Percentiles rank a stretch among this genome's conserved stretches.
phyloP scores from a whole-genome alignment of 176 grass and related monocot genomes.

The Cocos nucifera region DNA sequence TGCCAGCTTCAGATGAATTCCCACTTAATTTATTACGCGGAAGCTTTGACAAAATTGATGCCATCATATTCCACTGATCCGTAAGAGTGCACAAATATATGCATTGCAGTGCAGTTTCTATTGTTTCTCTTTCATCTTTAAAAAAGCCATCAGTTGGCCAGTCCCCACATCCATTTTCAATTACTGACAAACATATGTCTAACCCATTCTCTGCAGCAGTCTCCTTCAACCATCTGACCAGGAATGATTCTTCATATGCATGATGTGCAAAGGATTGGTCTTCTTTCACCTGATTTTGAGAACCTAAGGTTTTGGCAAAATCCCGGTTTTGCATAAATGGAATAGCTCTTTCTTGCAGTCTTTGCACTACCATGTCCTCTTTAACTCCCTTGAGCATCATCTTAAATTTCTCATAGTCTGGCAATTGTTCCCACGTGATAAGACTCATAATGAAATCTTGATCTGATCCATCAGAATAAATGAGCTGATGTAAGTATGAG shows the following conservation, averaged over 20 bases:
- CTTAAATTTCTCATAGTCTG: slow-evolving; percentile 87
- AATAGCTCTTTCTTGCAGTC: slow-evolving; percentile 63
- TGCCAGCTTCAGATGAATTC: slow-evolving; percentile 33
- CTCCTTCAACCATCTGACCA: slow-evolving; percentile 87
- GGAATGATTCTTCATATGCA: slow-evolving; percentile 44
- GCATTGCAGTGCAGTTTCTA: slow-evolving; percentile 65
- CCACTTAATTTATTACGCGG: slow-evolving; percentile 47
- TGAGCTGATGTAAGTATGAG: slow-evolving; percentile 57
- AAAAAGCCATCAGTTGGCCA: slow-evolving; percentile 67
- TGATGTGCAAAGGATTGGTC: too few species aligned
- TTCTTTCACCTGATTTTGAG: slow-evolving; percentile 12
- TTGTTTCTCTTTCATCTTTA: slow-evolving; percentile 59
- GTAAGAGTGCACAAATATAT: slow-evolving; percentile 71
- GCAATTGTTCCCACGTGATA: slow-evolving; percentile 54
- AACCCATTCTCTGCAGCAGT: slow-evolving; percentile 56
- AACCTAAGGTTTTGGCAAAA: slow-evolving; percentile 20
- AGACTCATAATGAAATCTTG: slow-evolving; percentile 68
- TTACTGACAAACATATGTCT: slow-evolving; percentile 52
- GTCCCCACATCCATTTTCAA: slow-evolving; percentile 82
- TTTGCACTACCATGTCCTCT: slow-evolving; percentile 60
- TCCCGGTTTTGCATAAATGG: slow-evolving; percentile 66
- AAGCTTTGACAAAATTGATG: slow-evolving; percentile 75
- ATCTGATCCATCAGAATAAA: slow-evolving; percentile 59
- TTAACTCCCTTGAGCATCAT: slow-evolving; percentile 74
- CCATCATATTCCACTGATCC: slow-evolving; percentile 90